These are phyloP conservation scores for Sugiyamaella smithiae DNA, from an alignment of 805 yeast genomes.

Conservation along the genomic window DNA sequence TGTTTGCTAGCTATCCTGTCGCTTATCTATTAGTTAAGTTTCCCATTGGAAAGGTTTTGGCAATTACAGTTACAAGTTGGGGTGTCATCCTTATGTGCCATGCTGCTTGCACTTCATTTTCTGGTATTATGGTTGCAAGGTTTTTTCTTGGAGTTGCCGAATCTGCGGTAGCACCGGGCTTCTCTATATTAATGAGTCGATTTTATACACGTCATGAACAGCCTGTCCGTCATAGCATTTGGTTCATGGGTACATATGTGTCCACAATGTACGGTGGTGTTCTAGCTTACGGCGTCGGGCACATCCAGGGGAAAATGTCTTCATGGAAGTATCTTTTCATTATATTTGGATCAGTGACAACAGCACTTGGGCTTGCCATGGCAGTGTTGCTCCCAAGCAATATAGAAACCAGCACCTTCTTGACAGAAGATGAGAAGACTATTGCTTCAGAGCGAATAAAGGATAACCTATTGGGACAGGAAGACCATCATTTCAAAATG, in stretches of 20 bases:
- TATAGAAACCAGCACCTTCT: slow-evolving; percentile 21
- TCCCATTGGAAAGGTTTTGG: slow-evolving; percentile 20
- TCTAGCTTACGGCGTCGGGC: slow-evolving; percentile 46
- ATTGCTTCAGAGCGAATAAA: slow-evolving; percentile 24
- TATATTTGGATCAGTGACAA: not conserved
- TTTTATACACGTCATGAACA: slow-evolving; percentile 51
- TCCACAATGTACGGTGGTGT: slow-evolving; percentile 45
- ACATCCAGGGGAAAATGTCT: slow-evolving; percentile 32
- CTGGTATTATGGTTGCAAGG: slow-evolving; percentile 48
- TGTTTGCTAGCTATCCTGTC: slow-evolving; percentile 45
- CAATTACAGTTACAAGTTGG: slow-evolving; percentile 18
- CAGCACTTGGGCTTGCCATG: slow-evolving; percentile 24
- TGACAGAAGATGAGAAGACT: slow-evolving; percentile 21
- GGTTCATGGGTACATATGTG: slow-evolving; percentile 43
- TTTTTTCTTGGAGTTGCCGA: slow-evolving; percentile 53
- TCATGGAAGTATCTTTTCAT: slow-evolving; percentile 46
- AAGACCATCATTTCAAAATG: slow-evolving; percentile 38
- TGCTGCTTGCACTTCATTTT: slow-evolving; percentile 39
- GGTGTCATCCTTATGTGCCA: slow-evolving; percentile 20
- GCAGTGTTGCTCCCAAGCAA: slow-evolving; percentile 19
- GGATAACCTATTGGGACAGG: slow-evolving; percentile 45
- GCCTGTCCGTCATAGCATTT: slow-evolving; percentile 42
- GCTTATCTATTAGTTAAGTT: slow-evolving; percentile 35
- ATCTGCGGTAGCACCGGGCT: slow-evolving; percentile 54
- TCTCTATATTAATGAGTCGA: slow-evolving; percentile 52